Evolutionary conservation across 2,329 filamentous ascomycete genomes (phyloP), one percentile per base, ranked within the genome.

Genomic region (Ceratocystis cacaofunesta): DNA sequence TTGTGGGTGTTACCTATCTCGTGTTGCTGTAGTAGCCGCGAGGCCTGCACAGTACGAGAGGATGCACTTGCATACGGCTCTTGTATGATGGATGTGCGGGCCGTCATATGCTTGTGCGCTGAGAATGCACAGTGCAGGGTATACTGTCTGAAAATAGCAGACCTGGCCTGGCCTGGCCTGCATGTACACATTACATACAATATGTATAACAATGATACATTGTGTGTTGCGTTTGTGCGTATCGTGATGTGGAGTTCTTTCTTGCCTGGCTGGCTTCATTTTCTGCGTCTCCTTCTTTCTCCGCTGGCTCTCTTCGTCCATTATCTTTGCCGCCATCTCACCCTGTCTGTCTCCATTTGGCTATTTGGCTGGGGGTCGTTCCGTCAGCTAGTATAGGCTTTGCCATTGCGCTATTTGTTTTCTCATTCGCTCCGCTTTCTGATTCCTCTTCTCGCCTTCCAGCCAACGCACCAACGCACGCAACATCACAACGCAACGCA

Each of bases 341-440:
- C 55, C 19, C 55, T 63, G 32, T 63, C 55, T 63, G 32, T 63
- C 44, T 36, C 10, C n/a, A 32, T 32, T 32, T 48, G 55, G 32
- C 32, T 46, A 32, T 32, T 32, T 48, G 55, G 32, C 32, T 46
- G 36, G 36, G 19, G 25, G 8, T 61, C 19, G 36, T 46, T 61
- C 48, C 25, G 28, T 30, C 36, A 5, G 28, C 12, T n/a, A 32
- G 2, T n/a, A 19, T 48, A n/a, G n/a, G 28, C 32, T 25, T 36
- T 19, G 15, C 19, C 22, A 8, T 22, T 28, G 46, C 48, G 25
- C 30, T 19, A 52, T 48, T 55, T 55, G 28, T 55, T 55, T 55
- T 64, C n/a, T 55, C 62, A 28, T 64, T 48, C 36, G 43, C 50
- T 25, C 2, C 41, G 22, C 30, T 60, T 32, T 32, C 5, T 50